Base-by-base conservation (phyloP, 2,329 filamentous ascomycete genomes). In the Pyricularia pennisetigena region DNA sequence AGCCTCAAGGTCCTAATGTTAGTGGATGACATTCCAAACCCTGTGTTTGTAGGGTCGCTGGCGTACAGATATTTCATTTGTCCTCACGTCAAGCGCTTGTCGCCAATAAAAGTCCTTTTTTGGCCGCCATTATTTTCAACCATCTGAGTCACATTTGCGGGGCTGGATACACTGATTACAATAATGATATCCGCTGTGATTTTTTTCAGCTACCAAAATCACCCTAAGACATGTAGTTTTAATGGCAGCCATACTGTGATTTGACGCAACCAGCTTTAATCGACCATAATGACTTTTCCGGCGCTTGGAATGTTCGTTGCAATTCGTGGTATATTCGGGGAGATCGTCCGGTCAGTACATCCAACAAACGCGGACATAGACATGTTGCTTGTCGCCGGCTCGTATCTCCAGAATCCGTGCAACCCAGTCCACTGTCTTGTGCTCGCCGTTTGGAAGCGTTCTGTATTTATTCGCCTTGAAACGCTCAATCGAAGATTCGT, bases 381-480 rank as follows among this genome's bases (percentile, higher is more conserved):
- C 92, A 74, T 94, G 88, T 69, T 89, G 84, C 69, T 87, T 82
- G 74, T 92, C 88, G 68, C 84, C 83, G 9, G 90, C 91, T 69
- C 90, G 85, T 68, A 94, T 88, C 76, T 95, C 91, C 23, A 94
- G 83, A 65, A 95, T 90, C 71, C 86, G 85, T 8, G 89, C 92
- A 5, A 94, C 87, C 91, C 91, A 94, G 74, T 86, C 84, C 23
- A 83, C 80, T 8, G 79, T 80, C 70, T 80, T 81, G 73, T 79
- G 78, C 62, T 75, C 78, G 28, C 26, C 28, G 16, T 16, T 7
- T 12, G 16, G 9, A 10, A 10, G 64, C 66, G 75, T 72, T 49
- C 74, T 69, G 68, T 77, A 76, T 68, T 76, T 75, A 9, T 77
- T 76, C 14, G 79, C 78, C 72, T 82, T 83, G 70, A 86, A 83